A percentile compares a stretch with the other conserved stretches of the same genome.
These are phyloP conservation scores for Senna tora DNA, from an alignment of 306 rosid genomes.

Conservation along the genomic window DNA sequence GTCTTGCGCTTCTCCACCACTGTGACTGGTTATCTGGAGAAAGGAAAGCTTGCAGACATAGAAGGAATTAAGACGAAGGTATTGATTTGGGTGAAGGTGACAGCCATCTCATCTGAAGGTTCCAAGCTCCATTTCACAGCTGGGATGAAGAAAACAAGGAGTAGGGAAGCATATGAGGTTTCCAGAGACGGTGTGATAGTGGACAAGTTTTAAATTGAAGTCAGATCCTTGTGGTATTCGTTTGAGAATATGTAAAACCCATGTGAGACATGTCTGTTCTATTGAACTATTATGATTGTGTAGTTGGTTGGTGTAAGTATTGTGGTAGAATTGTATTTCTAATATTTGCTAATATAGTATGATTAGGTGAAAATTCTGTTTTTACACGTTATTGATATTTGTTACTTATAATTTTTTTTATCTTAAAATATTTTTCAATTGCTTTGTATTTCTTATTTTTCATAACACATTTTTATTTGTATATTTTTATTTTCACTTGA, in stretches of 20 bases:
- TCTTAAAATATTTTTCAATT: no score
- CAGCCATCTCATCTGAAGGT: conserved; percentile 68
- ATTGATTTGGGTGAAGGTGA: conserved; percentile 89
- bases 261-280: conserved; percentile 32
- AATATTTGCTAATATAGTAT: conserved; percentile 25
- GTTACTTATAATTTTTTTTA: no score
- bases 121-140: conserved; percentile 80
- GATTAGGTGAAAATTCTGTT: conserved; percentile 23
- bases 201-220: conserved; percentile 63
- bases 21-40: conserved; percentile 83
- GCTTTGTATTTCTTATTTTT: no score
- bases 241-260: conserved; percentile 25
- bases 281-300: conserved; percentile 22
- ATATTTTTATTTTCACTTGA: no score
- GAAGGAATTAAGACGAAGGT: conserved; percentile 96
- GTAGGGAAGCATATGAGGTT: conserved; percentile 82
- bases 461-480: no score
- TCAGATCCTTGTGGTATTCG: conserved; percentile 4
- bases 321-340: conserved; percentile 33
- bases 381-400: no score
- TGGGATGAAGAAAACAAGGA: conserved; percentile 92
- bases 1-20: conserved; percentile 72
- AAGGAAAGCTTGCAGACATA: conserved; percentile 81
- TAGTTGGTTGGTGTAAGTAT: conserved; percentile 36
- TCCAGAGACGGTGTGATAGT: conserved; percentile 77